Evolutionary conservation across 495 filamentous ascomycete species (phyloP), one percentile per base, ranked within the genome.

Genomic region (Achaetomiella virescens): DNA sequence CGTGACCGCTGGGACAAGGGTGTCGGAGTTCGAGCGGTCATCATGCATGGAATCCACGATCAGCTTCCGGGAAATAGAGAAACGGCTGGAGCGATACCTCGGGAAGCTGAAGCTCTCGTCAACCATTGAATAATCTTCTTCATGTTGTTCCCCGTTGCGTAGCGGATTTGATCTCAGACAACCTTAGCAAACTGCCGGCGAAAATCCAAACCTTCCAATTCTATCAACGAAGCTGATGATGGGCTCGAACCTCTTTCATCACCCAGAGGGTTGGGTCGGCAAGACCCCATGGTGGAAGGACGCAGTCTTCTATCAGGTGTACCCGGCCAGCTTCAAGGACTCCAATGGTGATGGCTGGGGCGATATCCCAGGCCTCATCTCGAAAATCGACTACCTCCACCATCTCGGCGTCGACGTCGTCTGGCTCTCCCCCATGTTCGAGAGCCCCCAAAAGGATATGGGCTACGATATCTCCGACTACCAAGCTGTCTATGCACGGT

Each of bases 381-480:
- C 80, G 17, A 78, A 84, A 61, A 68, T 89, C 14, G 81, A 84
- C 62, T 84, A 89, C 61, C 79, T 89, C 56, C 71, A 80, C 52
- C 64, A 76, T 6, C 72, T 88, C 0, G 85, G 83, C 0, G 71
- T 86, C 10, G 83, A 88, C 62, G 76, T 84, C 20, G 73, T 89
- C 41, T 89, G 85, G 85, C 59, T 87, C 2, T 86, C 80, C 55
- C 86, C 86, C 8, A 71, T 85, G 15, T 87, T 82, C 61, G 81
- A 87, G 35, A 82, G 77, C 1, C 86, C 85, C 3, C 79, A 85
- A 66, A 77, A 74, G 14, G 80, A 83, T 57, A 82, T 83, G 77
- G 81, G 80, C n/a, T 83, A 83, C 75, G 66, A 90, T 59, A 87
- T 89, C 52, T 79, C 80, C 14, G 81, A 90, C 59, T 89, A 88